Percentiles rank a stretch among this genome's conserved stretches.
These are phyloP conservation scores for Ajuga reptans DNA, from an alignment of 305 asterid genomes.

Conservation along the genomic window DNA sequence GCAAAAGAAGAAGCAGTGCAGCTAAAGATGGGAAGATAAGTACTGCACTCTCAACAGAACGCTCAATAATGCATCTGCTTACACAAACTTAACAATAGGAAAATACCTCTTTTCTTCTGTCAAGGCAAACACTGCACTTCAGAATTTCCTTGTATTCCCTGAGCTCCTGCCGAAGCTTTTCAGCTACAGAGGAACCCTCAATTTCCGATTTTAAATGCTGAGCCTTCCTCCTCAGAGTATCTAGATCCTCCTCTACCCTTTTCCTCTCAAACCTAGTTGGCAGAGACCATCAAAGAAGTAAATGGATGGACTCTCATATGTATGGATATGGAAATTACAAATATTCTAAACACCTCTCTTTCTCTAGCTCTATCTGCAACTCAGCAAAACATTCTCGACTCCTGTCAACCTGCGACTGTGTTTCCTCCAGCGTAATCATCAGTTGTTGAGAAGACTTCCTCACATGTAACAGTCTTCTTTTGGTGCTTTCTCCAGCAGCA, in stretches of 20 bases:
- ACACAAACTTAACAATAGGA: slow-evolving; percentile 6
- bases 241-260: slow-evolving; percentile 80
- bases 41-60: background rate
- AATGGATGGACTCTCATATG: background rate
- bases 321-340: background rate
- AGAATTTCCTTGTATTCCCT: slow-evolving; percentile 81
- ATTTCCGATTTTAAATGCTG: slow-evolving; percentile 43
- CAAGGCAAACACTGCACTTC: slow-evolving; percentile 82
- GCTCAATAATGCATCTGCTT: background rate
- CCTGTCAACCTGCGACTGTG: slow-evolving; percentile 58
- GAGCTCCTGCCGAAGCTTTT: slow-evolving; percentile 76
- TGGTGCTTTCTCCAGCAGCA: slow-evolving; percentile 49
- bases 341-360: slow-evolving; percentile 53
- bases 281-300: slow-evolving; percentile 7
- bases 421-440: slow-evolving; percentile 54
- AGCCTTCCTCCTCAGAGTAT: slow-evolving; percentile 57
- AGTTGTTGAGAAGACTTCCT: slow-evolving; percentile 50
- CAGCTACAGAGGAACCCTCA: slow-evolving; percentile 54
- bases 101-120: slow-evolving; percentile 82
- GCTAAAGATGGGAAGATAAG: background rate
- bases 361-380: slow-evolving; percentile 81
- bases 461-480: slow-evolving; percentile 49
- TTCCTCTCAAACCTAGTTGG: slow-evolving; percentile 63
- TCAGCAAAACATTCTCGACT: slow-evolving; percentile 53
- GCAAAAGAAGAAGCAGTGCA: background rate